Evolutionary conservation across 805 yeast species (phyloP), one percentile per base, ranked within the genome.

Genomic region (Pichia californica): DNA sequence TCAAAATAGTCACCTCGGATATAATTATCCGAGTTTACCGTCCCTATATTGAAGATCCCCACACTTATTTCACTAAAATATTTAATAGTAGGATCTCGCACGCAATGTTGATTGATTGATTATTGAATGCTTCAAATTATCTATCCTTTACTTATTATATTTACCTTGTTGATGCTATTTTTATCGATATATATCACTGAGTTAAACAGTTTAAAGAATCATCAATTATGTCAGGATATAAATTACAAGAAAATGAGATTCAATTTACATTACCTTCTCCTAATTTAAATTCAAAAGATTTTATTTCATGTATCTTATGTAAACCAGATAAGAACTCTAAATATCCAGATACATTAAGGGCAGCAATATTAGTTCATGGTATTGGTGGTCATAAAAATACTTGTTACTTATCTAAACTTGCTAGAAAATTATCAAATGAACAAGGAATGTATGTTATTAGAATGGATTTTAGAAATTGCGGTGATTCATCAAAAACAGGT

Each of bases 391-490:
- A 89, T 58, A 76, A 87, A 51, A 76, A 84, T 65, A 83, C 86
- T 58, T 78, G 86, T 46, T 88, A 83, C 61, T 88, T 83, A 50
- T 73, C 75, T 21, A 53, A 64, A 14, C 61, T 87, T 35, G 89
- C 94, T 0, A 73, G 74, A 23, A 63, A 62, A 21, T 59, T 89
- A 43, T 79, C 88, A 0, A 57, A 64, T 2, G 71, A 73, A 14
- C 58, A 73, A 46, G 95, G 94, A 0, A 66, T 77, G 44, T 77
- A 71, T 56, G 74, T 83, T 4, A 69, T 87, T 39, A 67, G 97
- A 50, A 79, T 88, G 52, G 97, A 89, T 61, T 88, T 89, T 55
- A 70, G 96, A 43, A 84, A 83, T 7, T 82, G 93, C 60, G 98
- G 97, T 1, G 77, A 74, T 45, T 85, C 95, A 3, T 52, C 55